Percentiles rank a stretch among this genome's conserved stretches.
Conservation (phyloP, 148 eudicot genomes). For the Drosera capensis region DNA sequence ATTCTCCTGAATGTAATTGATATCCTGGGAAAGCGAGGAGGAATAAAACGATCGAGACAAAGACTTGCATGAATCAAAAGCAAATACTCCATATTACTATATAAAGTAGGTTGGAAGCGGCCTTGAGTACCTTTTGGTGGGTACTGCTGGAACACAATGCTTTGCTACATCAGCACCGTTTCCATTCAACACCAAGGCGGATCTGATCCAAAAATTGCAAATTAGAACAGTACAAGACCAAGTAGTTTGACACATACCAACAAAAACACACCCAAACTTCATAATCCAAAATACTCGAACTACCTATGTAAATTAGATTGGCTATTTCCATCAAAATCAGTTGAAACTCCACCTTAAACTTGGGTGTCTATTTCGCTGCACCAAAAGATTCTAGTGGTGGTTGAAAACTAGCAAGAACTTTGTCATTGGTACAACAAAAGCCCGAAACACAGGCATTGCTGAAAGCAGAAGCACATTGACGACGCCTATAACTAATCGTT, state of each 20-base stretch:
- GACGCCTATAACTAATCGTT: too few relatives aligned
- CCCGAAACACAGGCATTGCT: too few relatives aligned
- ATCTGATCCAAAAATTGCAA: not conserved
- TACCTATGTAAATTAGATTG: not conserved
- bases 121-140: not conserved
- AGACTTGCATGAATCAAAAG: not conserved
- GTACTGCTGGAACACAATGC: not conserved
- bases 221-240: not conserved
- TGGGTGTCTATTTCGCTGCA: not conserved
- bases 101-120: not conserved
- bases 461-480: not conserved
- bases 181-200: conserved; percentile 1
- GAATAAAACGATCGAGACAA: not conserved
- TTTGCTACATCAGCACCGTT: not conserved
- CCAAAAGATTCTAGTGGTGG: not conserved
- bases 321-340: not conserved
- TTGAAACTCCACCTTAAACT: not conserved
- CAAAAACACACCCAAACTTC: not conserved
- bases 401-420: not conserved
- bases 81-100: not conserved
- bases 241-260: not conserved
- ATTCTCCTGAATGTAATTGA: conserved; percentile 14
- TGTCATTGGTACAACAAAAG: not conserved
- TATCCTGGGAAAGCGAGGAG: not conserved
- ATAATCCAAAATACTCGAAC: not conserved